These are phyloP conservation scores for Phytophthora citricola DNA, from an alignment of 352 stramenopile species.

Conservation along the genomic window DNA sequence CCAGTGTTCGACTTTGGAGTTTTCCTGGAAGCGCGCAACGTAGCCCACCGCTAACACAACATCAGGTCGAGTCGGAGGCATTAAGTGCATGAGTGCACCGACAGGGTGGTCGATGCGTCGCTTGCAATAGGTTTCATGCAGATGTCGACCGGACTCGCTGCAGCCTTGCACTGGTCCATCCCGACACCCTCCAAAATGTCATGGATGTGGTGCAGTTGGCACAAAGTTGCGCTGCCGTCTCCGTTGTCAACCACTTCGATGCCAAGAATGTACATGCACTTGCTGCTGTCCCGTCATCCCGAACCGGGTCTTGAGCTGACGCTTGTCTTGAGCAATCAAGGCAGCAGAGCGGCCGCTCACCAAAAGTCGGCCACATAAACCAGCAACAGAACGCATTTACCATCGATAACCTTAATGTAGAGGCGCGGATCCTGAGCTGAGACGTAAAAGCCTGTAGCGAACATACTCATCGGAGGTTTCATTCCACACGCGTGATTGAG, in stretches of 20 bases:
- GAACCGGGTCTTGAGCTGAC: not conserved
- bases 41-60: constrained; percentile 21
- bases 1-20: constrained; percentile 25
- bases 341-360: not conserved
- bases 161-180: constrained; percentile 9
- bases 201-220: not conserved
- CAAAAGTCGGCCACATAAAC: not conserved
- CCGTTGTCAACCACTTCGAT: no score
- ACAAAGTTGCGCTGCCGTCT: not conserved
- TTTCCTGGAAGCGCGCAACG: constrained; percentile 31
- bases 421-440: no score
- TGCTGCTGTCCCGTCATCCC: no score
- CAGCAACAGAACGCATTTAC: not conserved
- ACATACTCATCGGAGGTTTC: no score
- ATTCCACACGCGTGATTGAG: no score
- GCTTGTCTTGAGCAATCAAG: not conserved
- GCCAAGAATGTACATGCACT: no score
- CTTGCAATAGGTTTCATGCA: not conserved
- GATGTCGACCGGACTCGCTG: constrained; percentile 9
- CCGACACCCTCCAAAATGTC: constrained; percentile 16
- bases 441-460: no score
- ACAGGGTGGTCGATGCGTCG: not conserved
- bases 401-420: no score
- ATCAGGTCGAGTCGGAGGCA: constrained; percentile 23
- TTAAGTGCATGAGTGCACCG: constrained; percentile 26